A percentile compares a stretch with the other conserved stretches of the same genome.
Conservation (phyloP, 208 protist species). For the Leptomonas pyrrhocoris region DNA sequence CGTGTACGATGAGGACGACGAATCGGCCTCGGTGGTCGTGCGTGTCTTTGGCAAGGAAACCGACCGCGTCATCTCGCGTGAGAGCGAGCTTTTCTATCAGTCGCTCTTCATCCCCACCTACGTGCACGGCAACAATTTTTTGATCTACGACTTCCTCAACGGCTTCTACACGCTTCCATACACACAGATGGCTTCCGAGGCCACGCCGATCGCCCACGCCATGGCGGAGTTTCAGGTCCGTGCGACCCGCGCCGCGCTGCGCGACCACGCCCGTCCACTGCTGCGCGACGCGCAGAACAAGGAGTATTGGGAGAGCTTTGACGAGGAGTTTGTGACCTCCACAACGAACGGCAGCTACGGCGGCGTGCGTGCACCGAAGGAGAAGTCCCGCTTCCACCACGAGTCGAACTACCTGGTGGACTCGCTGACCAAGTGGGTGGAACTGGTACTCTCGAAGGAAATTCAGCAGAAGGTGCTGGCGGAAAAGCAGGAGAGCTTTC, state of each 20-base stretch:
- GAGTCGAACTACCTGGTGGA: slow-evolving; percentile 83
- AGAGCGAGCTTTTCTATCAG: slow-evolving; percentile 92
- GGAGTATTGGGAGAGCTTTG: slow-evolving; percentile 33
- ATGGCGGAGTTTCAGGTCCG: slow-evolving; percentile 79
- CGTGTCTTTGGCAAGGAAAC: slow-evolving; percentile 91
- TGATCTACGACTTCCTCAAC: slow-evolving; percentile 83
- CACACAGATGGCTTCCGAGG: slow-evolving; percentile 64
- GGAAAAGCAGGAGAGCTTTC: slow-evolving; percentile 59
- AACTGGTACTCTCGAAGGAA: slow-evolving; percentile 53
- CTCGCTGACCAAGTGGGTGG: slow-evolving; percentile 73
- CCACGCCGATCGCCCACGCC: slow-evolving; percentile 50
- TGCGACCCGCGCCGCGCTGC: slow-evolving; percentile 64
- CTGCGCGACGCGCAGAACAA: slow-evolving; percentile 43
- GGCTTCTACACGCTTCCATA: slow-evolving; percentile 68
- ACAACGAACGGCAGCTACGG: neutral
- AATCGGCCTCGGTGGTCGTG: slow-evolving; percentile 70
- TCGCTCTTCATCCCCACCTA: slow-evolving; percentile 84
- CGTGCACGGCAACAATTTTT: slow-evolving; percentile 77
- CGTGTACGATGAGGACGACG: slow-evolving; percentile 60
- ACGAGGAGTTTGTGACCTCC: slow-evolving; percentile 12
- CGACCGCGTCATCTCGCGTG: slow-evolving; percentile 85
- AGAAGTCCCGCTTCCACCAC: slow-evolving; percentile 58
- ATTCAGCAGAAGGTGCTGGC: slow-evolving; percentile 58
- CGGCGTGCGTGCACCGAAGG: neutral
- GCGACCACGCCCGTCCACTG: slow-evolving; percentile 46